Evolutionary conservation across 257 asterid genomes (phyloP).

Genomic region (Osmanthus fragrans): DNA sequence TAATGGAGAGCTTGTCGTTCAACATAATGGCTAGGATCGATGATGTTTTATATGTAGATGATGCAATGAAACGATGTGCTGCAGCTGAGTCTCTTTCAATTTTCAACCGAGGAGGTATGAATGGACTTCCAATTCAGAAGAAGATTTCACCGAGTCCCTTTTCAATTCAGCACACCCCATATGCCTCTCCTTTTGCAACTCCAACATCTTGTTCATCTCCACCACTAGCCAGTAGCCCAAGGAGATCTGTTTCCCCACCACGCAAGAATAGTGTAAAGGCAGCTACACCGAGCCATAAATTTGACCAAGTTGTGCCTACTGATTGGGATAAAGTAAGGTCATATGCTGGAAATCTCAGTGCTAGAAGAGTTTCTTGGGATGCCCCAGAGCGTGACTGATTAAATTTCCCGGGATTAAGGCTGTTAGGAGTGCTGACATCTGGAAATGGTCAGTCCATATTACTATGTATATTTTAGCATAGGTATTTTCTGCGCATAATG

Average conservation of each 20-base stretch:
- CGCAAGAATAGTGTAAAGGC: slow-evolving; percentile 37
- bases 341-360: slow-evolving; percentile 72
- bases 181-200: slow-evolving; percentile 87
- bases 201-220: slow-evolving; percentile 90
- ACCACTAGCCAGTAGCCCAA: slow-evolving; percentile 61
- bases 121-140: slow-evolving; percentile 86
- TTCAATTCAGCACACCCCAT: slow-evolving; percentile 89
- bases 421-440: not conserved
- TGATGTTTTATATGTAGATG: slow-evolving; percentile 83
- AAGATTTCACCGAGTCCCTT: slow-evolving; percentile 95
- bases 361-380: slow-evolving; percentile 62
- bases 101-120: slow-evolving; percentile 73
- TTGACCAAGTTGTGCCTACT: slow-evolving; percentile 53
- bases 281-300: slow-evolving; percentile 35
- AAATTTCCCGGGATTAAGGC: slow-evolving; percentile 3
- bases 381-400: slow-evolving; percentile 77
- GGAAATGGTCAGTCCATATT: slow-evolving; percentile 17
- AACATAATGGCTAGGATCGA: slow-evolving; percentile 93
- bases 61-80: slow-evolving; percentile 64
- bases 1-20: slow-evolving; percentile 97
- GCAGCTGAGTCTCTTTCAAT: slow-evolving; percentile 69
- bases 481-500: slow-evolving; percentile 33
- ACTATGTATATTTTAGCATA: slow-evolving; percentile 38
- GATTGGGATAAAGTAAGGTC: slow-evolving; percentile 85
- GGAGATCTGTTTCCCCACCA: slow-evolving; percentile 51